phyloP scores from a whole-genome alignment of 192 early-diverging fungal species.

The Podila clonocystis region DNA sequence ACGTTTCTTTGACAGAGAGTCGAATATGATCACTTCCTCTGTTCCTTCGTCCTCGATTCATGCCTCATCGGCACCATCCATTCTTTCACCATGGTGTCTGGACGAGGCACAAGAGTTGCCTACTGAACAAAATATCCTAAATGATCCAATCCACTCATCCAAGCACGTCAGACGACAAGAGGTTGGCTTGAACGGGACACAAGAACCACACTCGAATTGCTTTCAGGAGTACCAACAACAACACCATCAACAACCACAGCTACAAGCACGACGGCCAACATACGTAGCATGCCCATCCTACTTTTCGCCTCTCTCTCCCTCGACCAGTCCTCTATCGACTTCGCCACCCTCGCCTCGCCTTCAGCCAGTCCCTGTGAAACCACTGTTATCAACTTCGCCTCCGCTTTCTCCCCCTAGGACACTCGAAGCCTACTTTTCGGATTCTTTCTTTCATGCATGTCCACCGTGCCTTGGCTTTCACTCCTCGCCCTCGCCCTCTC shows the following conservation, averaged over 20 bases:
- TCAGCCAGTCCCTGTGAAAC: slow-evolving; percentile 1
- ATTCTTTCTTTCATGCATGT: neutral
- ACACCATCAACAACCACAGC: slow-evolving; percentile 8
- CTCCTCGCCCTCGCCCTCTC: neutral
- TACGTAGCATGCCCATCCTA: neutral
- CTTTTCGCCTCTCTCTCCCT: neutral
- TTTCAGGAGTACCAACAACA: slow-evolving; percentile 1
- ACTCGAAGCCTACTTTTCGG: slow-evolving; percentile 4
- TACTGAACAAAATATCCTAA: neutral
- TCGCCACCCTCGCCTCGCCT: neutral
- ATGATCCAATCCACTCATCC: too few relatives aligned
- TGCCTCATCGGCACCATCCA: too few relatives aligned
- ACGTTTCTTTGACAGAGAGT: too few relatives aligned
- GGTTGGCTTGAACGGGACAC: too few relatives aligned
- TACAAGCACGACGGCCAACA: neutral
- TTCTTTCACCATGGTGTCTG: neutral
- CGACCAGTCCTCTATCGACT: neutral
- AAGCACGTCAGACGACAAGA: too few relatives aligned
- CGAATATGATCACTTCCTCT: too few relatives aligned
- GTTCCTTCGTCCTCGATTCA: too few relatives aligned
- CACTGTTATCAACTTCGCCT: neutral
- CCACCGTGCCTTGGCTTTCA: slow-evolving; percentile 20
- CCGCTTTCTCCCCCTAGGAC: neutral
- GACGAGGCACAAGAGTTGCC: neutral
- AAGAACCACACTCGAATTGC: neutral